Conservation (phyloP, 306 rosid species). For the Albizia julibrissin region DNA sequence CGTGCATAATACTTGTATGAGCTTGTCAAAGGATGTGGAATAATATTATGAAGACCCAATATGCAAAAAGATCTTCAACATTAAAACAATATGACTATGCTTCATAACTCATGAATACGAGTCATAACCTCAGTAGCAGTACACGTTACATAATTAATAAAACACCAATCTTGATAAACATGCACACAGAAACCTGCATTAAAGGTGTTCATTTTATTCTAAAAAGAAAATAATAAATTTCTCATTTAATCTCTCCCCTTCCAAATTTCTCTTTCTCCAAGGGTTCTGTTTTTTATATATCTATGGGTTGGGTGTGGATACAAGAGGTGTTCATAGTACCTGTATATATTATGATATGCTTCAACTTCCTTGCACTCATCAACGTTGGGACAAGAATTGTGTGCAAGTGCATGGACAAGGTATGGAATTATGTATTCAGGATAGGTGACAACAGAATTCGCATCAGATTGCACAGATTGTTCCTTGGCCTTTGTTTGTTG, state of each 20-base stretch:
- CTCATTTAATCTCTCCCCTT: neutral
- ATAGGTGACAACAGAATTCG: constrained; percentile 63
- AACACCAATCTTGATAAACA: constrained; percentile 1
- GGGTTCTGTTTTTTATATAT: neutral
- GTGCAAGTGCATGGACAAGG: constrained; percentile 87
- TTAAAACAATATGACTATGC: neutral
- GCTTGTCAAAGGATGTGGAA: constrained; percentile 13
- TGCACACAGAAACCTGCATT: neutral
- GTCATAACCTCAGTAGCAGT: constrained; percentile 4
- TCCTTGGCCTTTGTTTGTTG: constrained; percentile 80
- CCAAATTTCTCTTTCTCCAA: constrained; percentile 7
- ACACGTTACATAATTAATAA: neutral
- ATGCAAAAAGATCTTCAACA: neutral
- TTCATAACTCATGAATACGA: neutral
- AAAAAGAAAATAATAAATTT: neutral
- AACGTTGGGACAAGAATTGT: constrained; percentile 79
- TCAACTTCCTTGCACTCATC: constrained; percentile 88
- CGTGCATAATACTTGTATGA: neutral
- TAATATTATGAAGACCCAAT: neutral
- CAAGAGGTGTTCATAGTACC: constrained; percentile 46
- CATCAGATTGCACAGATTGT: constrained; percentile 63
- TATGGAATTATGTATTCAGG: constrained; percentile 86
- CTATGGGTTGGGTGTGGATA: neutral
- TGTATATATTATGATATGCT: constrained; percentile 73
- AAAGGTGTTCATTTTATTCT: neutral